Percentiles rank a stretch among this genome's conserved stretches.
These are phyloP conservation scores for Fragosphaeria purpurea DNA, from an alignment of 2,329 filamentous ascomycete species.

Conservation along the genomic window DNA sequence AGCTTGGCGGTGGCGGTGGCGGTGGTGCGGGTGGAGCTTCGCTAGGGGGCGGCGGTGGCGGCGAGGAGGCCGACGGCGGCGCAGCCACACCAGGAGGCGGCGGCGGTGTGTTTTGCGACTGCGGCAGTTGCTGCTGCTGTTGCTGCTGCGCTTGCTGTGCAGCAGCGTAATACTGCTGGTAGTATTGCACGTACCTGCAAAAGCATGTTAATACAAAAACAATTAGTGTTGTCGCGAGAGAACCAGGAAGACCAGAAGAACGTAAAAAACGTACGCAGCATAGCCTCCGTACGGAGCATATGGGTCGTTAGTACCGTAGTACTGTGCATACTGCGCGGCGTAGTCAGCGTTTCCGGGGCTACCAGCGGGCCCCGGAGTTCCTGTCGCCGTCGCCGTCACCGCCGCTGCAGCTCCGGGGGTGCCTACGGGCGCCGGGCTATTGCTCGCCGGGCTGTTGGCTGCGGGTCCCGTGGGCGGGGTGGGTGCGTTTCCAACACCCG, in stretches of 20 bases:
- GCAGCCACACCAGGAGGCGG: slow-evolving; percentile 4
- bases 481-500: slow-evolving; percentile 25
- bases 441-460: background rate
- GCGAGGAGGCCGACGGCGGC: background rate
- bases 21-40: slow-evolving; percentile 49
- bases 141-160: slow-evolving; percentile 44
- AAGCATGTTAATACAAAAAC: no score
- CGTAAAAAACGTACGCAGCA: slow-evolving; percentile 46
- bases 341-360: slow-evolving; percentile 66
- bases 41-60: slow-evolving; percentile 14
- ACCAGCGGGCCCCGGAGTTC: slow-evolving; percentile 32
- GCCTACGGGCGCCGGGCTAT: background rate
- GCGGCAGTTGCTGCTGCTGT: slow-evolving; percentile 25
- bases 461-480: slow-evolving; percentile 25
- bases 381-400: slow-evolving; percentile 7
- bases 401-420: background rate
- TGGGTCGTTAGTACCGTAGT: slow-evolving; percentile 61
- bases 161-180: slow-evolving; percentile 58
- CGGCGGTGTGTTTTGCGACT: slow-evolving; percentile 24
- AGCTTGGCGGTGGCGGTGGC: slow-evolving; percentile 38
- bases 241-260: background rate
- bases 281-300: slow-evolving; percentile 91
- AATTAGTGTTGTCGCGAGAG: background rate
- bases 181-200: slow-evolving; percentile 55
- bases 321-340: slow-evolving; percentile 72